Conservation (phyloP, 768 basidiomycete species). For the Calocera viscosa region DNA sequence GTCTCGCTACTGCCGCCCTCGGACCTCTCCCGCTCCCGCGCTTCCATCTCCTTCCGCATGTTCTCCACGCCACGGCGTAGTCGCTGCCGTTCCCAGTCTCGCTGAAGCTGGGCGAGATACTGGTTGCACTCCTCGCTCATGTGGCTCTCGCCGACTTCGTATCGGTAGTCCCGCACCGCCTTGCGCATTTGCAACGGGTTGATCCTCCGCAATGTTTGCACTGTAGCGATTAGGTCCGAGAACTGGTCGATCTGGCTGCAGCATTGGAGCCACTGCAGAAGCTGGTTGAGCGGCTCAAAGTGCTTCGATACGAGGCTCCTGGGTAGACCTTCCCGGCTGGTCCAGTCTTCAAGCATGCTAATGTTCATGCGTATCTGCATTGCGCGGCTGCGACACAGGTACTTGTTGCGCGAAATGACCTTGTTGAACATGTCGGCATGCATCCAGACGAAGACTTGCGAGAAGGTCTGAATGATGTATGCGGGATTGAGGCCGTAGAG, state of each 20-base stretch:
- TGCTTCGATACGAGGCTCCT: conserved; percentile 58
- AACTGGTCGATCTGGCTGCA: conserved; percentile 81
- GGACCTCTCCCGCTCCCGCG: conserved; percentile 52
- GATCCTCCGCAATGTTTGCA: conserved; percentile 72
- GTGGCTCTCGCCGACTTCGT: conserved; percentile 79
- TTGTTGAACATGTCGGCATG: conserved; percentile 79
- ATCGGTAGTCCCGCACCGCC: conserved; percentile 72
- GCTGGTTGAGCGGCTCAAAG: conserved; percentile 70
- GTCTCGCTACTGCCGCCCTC: conserved; percentile 44
- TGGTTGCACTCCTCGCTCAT: conserved; percentile 95
- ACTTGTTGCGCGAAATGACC: conserved; percentile 81
- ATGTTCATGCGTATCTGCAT: conserved; percentile 84
- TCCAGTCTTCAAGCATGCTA: conserved; percentile 81
- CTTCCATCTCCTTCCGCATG: conserved; percentile 66
- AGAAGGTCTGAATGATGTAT: conserved; percentile 81
- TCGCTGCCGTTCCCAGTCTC: conserved; percentile 91
- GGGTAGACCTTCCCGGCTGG: conserved; percentile 67
- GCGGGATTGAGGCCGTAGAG: conserved; percentile 84
- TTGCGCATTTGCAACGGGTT: conserved; percentile 97
- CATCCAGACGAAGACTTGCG: conserved; percentile 99
- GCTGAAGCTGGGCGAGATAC: conserved; percentile 88
- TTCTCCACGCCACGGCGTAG: conserved; percentile 78
- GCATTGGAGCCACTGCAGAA: conserved; percentile 66
- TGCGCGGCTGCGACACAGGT: conserved; percentile 81
- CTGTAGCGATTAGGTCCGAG: conserved; percentile 72